Conservation (phyloP, 2,329 filamentous ascomycete genomes). For the Juglanconis juglandina region DNA sequence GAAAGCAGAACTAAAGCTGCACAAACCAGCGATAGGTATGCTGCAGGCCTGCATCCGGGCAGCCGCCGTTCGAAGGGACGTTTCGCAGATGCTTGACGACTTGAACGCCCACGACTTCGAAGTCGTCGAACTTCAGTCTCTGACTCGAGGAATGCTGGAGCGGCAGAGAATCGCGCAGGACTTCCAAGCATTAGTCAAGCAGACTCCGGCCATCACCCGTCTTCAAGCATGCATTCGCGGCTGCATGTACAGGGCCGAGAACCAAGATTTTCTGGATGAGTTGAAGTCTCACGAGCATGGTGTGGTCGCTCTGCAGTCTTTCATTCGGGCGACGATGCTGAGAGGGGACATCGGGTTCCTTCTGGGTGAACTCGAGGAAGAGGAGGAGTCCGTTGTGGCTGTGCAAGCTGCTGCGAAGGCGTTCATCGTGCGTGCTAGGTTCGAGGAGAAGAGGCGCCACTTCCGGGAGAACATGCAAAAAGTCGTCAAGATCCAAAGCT, state of each 20-base stretch:
- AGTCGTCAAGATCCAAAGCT: constrained; percentile 97
- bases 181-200: constrained; percentile 52
- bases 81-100: constrained; percentile 45
- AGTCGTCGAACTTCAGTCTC: constrained; percentile 54
- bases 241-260: constrained; percentile 58
- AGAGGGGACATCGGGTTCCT: constrained; percentile 70
- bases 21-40: constrained; percentile 39
- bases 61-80: constrained; percentile 49
- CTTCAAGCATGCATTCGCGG: constrained; percentile 69
- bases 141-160: constrained; percentile 59
- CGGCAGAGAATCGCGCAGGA: constrained; percentile 48
- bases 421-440: constrained; percentile 68
- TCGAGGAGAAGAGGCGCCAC: constrained; percentile 80
- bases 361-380: constrained; percentile 73
- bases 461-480: constrained; percentile 98
- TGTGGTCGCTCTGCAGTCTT: constrained; percentile 68
- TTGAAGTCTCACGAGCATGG: constrained; percentile 66
- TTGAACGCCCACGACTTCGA: constrained; percentile 44
- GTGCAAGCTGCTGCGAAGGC: constrained; percentile 74
- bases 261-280: constrained; percentile 62
- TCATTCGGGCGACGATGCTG: constrained; percentile 74
- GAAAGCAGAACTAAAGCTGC: constrained; percentile 46
- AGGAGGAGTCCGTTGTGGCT: constrained; percentile 73
- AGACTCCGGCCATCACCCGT: constrained; percentile 53
- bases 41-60: constrained; percentile 55